These are phyloP conservation scores for Kappamyces sp. DNA, from an alignment of 192 early-diverging fungal species.

Conservation along the genomic window DNA sequence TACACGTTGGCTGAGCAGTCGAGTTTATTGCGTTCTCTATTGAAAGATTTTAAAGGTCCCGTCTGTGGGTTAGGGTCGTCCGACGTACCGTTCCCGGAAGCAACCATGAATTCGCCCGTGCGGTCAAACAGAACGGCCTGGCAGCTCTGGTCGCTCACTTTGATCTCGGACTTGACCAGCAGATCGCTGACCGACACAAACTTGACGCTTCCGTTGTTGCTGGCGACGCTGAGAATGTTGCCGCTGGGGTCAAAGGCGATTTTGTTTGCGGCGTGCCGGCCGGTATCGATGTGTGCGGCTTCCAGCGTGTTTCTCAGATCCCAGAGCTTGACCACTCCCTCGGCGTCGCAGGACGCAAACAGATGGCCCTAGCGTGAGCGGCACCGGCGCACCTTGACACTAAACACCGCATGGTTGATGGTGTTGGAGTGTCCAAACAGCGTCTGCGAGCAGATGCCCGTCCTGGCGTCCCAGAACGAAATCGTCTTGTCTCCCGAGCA, in stretches of 20 bases:
- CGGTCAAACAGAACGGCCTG: conserved; percentile 41
- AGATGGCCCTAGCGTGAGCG: conserved; percentile 29
- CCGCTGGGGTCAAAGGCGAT: conserved; percentile 44
- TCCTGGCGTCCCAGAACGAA: conserved; percentile 49
- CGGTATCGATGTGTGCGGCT: conserved; percentile 23
- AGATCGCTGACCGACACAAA: conserved; percentile 16
- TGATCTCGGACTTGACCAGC: not conserved
- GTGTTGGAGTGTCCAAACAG: conserved; percentile 50
- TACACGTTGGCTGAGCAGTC: too few species aligned
- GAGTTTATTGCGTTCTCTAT: too few species aligned
- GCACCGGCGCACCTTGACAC: conserved; percentile 19
- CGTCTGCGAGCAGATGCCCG: conserved; percentile 43
- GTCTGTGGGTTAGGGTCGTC: conserved; percentile 10
- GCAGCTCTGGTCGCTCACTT: conserved; percentile 29
- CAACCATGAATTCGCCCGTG: conserved; percentile 39
- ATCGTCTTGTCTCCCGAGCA: conserved; percentile 53
- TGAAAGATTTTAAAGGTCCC: conserved; percentile 24
- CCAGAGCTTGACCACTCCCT: conserved; percentile 49
- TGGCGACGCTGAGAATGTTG: conserved; percentile 32
- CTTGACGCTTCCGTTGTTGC: conserved; percentile 39
- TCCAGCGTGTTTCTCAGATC: conserved; percentile 44
- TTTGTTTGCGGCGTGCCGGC: conserved; percentile 42
- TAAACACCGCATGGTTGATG: conserved; percentile 39
- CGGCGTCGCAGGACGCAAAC: conserved; percentile 44
- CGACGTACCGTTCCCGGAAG: conserved; percentile 32